Base-by-base conservation (phyloP, 2,329 filamentous ascomycete genomes). In the Penicillium sp. region DNA sequence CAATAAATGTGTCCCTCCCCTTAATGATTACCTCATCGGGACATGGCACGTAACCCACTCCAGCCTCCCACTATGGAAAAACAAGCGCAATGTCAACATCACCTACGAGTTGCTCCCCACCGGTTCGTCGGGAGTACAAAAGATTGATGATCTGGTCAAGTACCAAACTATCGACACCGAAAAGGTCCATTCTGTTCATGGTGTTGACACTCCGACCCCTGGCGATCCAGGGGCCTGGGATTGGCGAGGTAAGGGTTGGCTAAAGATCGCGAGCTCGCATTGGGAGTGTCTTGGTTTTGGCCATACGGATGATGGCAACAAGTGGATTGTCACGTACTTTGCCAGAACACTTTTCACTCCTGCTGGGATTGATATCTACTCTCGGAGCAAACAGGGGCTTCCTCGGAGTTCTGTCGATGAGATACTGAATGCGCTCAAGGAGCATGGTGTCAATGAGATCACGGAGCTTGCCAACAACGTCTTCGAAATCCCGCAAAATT, bases 321-420 rank as follows among this genome's bases (percentile, higher is more conserved):
- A 74, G 30, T 95, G 89, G 88, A 84, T 82, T 1, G 88, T 95
- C 13, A 95, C 89, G 4, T 92, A 87, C 79, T 95, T 95, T 70
- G 85, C 86, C 56, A 86, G 88, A 64, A 95, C 89, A 22, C 61
- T 92, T 40, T 95, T 95, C 62, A 94, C 90, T 6, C 87, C 87
- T 56, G 88, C 90, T 50, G 90, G 90, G 0, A 64, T 95, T 27
- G 90, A 95, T 71, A 71, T 95, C 9, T 94, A 92, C 69, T 85
- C 83, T 41, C 79, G 87, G 60, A 39, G 46, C 2, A 56, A 51
- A 38, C 47, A 49, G 28, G 60, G 58, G 0, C 22, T 61, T 7
- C 9, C 25, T 0, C 33, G 25, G 30, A 22, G 8, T 5, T 41
- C 30, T 1, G 40, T 60, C 7, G 53, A 61, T 16, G 35, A 52